phyloP scores from a whole-genome alignment of 441 rosid genomes.

The Adansonia madagascariensis region DNA sequence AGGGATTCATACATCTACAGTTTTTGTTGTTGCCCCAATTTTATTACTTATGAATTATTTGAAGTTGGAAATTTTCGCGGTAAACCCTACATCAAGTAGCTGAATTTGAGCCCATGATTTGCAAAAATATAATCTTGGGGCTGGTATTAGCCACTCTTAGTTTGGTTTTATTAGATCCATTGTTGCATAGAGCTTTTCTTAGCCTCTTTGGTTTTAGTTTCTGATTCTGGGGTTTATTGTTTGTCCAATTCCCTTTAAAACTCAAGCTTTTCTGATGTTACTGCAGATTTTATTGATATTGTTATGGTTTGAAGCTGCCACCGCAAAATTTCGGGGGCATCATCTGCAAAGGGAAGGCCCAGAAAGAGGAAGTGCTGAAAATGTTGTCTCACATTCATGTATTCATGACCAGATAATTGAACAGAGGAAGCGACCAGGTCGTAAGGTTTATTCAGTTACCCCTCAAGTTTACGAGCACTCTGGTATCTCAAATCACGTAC shows the following conservation, averaged over 20 bases:
- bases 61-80: not conserved
- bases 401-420: constrained; percentile 94
- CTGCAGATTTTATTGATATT: constrained; percentile 65
- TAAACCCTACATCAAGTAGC: constrained; percentile 12
- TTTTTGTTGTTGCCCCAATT: constrained; percentile 12
- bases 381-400: constrained; percentile 77
- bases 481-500: constrained; percentile 39
- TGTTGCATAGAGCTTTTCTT: not conserved
- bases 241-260: not conserved
- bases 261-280: constrained; percentile 14
- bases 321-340: constrained; percentile 44
- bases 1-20: constrained; percentile 17
- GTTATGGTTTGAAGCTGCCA: constrained; percentile 52
- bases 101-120: constrained; percentile 32
- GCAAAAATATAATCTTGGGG: constrained; percentile 19
- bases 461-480: constrained; percentile 86
- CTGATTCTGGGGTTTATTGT: not conserved
- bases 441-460: constrained; percentile 78
- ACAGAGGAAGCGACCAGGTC: constrained; percentile 88
- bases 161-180: constrained; percentile 19
- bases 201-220: not conserved
- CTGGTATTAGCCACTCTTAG: constrained; percentile 25
- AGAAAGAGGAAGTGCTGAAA: constrained; percentile 45
- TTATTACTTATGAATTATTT: constrained; percentile 16
- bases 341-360: constrained; percentile 44